Percentiles rank a stretch among this genome's conserved stretches.
phyloP scores from a whole-genome alignment of 495 filamentous ascomycete species.

The Annulohypoxylon nitens region DNA sequence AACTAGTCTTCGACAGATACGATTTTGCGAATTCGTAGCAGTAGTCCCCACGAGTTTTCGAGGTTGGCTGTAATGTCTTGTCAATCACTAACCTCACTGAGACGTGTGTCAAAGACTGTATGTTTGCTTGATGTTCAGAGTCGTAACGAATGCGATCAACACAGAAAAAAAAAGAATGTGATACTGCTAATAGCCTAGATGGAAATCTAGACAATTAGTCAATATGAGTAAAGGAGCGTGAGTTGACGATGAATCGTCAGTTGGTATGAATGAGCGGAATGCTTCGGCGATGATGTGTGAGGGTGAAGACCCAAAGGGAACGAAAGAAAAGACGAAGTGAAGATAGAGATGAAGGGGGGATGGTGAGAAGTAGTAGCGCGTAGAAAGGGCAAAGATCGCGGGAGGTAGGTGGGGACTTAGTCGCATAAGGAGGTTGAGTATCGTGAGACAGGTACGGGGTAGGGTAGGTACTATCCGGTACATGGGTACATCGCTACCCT shows the following conservation, averaged over 20 bases:
- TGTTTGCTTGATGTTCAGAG: conserved; percentile 38
- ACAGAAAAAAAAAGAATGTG: conserved; percentile 50
- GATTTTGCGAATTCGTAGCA: not conserved
- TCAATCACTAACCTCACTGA: conserved; percentile 30
- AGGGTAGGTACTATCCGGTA: conserved; percentile 43
- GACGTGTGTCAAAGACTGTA: conserved; percentile 21
- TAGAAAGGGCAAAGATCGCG: conserved; percentile 40
- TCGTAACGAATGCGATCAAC: conserved; percentile 54
- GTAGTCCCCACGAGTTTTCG: not conserved
- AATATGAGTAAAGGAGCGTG: conserved; percentile 38
- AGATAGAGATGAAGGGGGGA: conserved; percentile 26
- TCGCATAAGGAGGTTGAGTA: conserved; percentile 44
- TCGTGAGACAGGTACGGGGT: conserved; percentile 48
- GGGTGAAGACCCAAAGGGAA: conserved; percentile 33
- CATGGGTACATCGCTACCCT: conserved; percentile 28
- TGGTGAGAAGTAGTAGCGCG: conserved; percentile 25
- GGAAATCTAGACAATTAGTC: conserved; percentile 33
- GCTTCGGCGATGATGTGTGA: conserved; percentile 36
- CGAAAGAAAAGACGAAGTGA: conserved; percentile 27
- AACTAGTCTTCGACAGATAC: not conserved
- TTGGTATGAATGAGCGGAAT: conserved; percentile 41
- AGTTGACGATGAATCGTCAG: conserved; percentile 30
- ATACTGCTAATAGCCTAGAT: conserved; percentile 43
- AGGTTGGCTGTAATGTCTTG: conserved; percentile 17
- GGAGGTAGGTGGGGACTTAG: conserved; percentile 44